Base-by-base conservation (phyloP, 1,284 basidiomycete genomes). In the Cutaneotrichosporon sp. region DNA sequence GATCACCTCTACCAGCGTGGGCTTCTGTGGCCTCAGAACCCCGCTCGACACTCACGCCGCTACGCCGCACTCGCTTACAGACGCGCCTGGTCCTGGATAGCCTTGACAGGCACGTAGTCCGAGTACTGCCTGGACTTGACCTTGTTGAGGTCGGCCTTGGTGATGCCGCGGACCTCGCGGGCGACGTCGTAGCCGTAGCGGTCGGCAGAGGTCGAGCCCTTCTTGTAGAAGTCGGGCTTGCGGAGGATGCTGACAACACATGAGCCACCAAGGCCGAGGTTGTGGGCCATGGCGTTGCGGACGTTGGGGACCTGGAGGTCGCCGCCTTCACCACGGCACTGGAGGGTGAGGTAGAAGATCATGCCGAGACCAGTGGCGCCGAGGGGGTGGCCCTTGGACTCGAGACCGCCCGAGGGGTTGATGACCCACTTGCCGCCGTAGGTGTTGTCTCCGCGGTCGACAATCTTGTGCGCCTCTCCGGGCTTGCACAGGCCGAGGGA, bases 311-410 rank as follows among this genome's bases (percentile, higher is more conserved):
- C 57, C 42, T 59, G 57, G 14, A 59, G 53, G 19, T 43, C 33
- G n/a, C 57, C 57, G 7, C 51, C 57, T 51, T 59, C 57, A 17
- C 47, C 47, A n/a, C 57, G 57, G 25, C 47, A 19, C 51, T 59
- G 57, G 35, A 55, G 50, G 17, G 57, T 59, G 45, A 59, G 51
- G 57, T 59, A 59, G 51, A 59, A 59, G 51, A 59, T 47, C 57
- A 59, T 59, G 51, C 57, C 57, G 26, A 59, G 53, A 31, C 57
- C 57, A 1, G 57, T 59, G 6, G 57, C 57, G 44, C 57, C 57
- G 34, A 59, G 57, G 24, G 57, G 57, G 48, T 59, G 57, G 19
- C 57, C 57, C 57, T 59, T 59, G 39, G 50, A 52, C 51, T 59
- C 57, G 45, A 59, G 53, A 8, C 57, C 57, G 41, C 57, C 57